Percentiles rank a stretch among this genome's conserved stretches.
phyloP scores from a whole-genome alignment of 1,284 basidiomycete species.

The Puccinia novopanici region DNA sequence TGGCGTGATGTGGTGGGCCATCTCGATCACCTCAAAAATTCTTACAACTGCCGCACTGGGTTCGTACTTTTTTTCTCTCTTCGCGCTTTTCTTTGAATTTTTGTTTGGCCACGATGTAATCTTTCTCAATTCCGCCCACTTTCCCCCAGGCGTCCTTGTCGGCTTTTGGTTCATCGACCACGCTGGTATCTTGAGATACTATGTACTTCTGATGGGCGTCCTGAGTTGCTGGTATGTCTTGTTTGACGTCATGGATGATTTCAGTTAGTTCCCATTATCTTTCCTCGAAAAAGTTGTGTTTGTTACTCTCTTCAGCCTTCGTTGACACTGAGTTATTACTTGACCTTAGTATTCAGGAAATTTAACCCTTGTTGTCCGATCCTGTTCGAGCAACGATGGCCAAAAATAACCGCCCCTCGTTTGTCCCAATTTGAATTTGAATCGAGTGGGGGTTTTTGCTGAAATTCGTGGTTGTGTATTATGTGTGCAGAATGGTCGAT shows the following conservation, averaged over 20 bases:
- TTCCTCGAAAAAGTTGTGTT: background rate
- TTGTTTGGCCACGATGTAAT: no score
- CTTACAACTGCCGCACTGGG: slow-evolving; percentile 18
- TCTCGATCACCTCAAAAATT: background rate
- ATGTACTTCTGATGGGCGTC: slow-evolving; percentile 38
- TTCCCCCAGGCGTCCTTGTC: slow-evolving; percentile 28
- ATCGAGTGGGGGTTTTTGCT: background rate
- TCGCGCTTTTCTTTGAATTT: no score
- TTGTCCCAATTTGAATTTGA: background rate
- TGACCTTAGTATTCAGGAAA: slow-evolving; percentile 40
- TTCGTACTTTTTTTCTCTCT: slow-evolving; percentile 6
- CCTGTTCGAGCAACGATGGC: slow-evolving; percentile 39
- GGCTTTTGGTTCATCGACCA: slow-evolving; percentile 48
- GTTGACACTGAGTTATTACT: background rate
- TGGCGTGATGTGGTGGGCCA: slow-evolving; percentile 38
- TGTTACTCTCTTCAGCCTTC: no score
- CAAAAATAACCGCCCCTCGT: slow-evolving; percentile 19
- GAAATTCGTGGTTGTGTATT: background rate
- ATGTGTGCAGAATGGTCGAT: slow-evolving; percentile 24
- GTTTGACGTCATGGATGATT: slow-evolving; percentile 48
- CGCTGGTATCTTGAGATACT: slow-evolving; percentile 45
- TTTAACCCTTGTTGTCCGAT: slow-evolving; percentile 44
- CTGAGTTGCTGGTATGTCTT: slow-evolving; percentile 46
- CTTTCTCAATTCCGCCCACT: no score
- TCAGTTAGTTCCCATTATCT: slow-evolving; percentile 11